Conservation (phyloP, 2,329 filamentous ascomycete genomes). For the Botrytis fabae region DNA sequence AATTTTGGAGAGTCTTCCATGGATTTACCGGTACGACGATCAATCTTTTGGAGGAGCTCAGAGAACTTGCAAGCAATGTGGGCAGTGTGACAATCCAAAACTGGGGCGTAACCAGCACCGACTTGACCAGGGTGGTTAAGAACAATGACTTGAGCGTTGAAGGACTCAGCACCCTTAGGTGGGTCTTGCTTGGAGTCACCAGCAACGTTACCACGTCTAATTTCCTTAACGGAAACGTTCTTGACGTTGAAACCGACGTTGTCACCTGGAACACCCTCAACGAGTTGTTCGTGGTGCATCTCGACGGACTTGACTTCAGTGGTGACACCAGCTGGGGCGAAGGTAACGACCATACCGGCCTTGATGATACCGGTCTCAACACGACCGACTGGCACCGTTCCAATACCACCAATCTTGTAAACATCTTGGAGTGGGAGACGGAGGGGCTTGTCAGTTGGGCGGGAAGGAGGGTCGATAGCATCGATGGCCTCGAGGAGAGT, state of each 20-base stretch:
- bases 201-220: constrained; percentile 99
- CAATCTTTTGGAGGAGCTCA: constrained; percentile 99
- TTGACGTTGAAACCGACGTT: constrained; percentile 99
- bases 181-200: constrained; percentile 99
- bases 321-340: constrained; percentile 97
- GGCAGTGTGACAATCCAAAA: constrained; percentile 99
- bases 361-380: constrained; percentile 99
- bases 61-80: constrained; percentile 99
- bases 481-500: constrained; percentile 99
- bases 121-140: constrained; percentile 99
- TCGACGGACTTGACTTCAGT: constrained; percentile 99
- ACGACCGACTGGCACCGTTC: constrained; percentile 99
- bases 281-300: constrained; percentile 99
- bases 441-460: constrained; percentile 98
- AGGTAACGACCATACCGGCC: constrained; percentile 92
- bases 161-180: constrained; percentile 81
- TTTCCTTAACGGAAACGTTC: constrained; percentile 99
- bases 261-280: constrained; percentile 95
- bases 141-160: constrained; percentile 99
- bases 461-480: constrained; percentile 86
- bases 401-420: constrained; percentile 99
- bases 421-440: constrained; percentile 99
- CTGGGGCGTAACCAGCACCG: constrained; percentile 97
- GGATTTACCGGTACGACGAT: constrained; percentile 99
- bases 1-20: constrained; percentile 93